These are phyloP conservation scores for Clausena lansium DNA, from an alignment of 345 rosid species.

Conservation along the genomic window DNA sequence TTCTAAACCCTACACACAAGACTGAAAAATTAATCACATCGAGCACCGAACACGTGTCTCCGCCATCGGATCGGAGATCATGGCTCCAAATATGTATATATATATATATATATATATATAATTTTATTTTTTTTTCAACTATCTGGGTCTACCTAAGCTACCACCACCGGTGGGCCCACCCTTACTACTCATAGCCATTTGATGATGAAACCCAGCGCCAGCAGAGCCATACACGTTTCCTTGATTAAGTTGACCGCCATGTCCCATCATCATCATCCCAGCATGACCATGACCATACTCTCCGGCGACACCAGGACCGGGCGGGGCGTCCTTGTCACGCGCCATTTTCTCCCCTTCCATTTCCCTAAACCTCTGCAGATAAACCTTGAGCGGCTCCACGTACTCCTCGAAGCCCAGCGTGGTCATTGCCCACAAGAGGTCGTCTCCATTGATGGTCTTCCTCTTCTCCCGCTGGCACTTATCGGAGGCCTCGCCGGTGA, in stretches of 20 bases:
- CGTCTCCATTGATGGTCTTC: slow-evolving; percentile 77
- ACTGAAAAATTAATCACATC: too few species aligned
- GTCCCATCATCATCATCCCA: slow-evolving; percentile 8
- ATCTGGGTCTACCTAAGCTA: slow-evolving; percentile 21
- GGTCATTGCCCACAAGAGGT: slow-evolving; percentile 63
- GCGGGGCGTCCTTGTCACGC: slow-evolving; percentile 36
- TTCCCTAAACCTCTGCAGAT: slow-evolving; percentile 72
- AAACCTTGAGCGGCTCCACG: slow-evolving; percentile 65
- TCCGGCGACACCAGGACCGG: slow-evolving; percentile 8
- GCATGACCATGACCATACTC: slow-evolving; percentile 15
- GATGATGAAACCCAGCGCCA: slow-evolving; percentile 33
- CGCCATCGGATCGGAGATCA: too few species aligned
- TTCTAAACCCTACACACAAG: not conserved
- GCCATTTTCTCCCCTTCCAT: slow-evolving; percentile 63
- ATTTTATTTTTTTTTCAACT: not conserved
- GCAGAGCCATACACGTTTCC: slow-evolving; percentile 24
- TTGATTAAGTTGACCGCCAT: slow-evolving; percentile 8
- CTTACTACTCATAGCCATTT: slow-evolving; percentile 13
- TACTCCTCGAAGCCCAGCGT: slow-evolving; percentile 76
- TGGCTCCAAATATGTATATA: too few species aligned
- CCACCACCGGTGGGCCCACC: slow-evolving; percentile 11
- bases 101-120: too few species aligned
- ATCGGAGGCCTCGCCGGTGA: slow-evolving; percentile 78
- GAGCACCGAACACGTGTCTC: too few species aligned
- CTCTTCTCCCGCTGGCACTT: slow-evolving; percentile 81